Percentiles rank a stretch among this genome's conserved stretches.
Evolutionary conservation across 441 rosid genomes (phyloP).

Genomic region (Rhodomyrtus psidioides): DNA sequence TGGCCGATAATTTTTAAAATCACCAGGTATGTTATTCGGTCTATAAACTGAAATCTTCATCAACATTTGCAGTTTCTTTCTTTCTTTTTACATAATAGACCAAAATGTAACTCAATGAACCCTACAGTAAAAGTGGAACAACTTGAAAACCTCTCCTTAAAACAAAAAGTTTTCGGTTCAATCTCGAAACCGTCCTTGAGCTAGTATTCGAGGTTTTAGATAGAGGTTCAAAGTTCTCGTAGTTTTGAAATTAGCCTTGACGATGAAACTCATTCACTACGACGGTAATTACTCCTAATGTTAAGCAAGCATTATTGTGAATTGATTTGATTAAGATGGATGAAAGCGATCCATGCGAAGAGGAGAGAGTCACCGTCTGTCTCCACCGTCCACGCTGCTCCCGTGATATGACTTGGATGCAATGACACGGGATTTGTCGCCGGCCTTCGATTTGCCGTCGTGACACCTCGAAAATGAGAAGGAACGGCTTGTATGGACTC

Average conservation of each 20-base stretch:
- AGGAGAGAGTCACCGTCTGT: background rate
- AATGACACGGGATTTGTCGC: background rate
- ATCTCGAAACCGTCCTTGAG: background rate
- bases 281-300: background rate
- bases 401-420: background rate
- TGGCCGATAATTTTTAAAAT: background rate
- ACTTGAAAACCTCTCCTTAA: background rate
- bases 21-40: background rate
- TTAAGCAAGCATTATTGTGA: background rate
- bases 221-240: background rate
- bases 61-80: background rate
- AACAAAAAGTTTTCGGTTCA: background rate
- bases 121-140: background rate
- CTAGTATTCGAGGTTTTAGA: background rate
- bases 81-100: background rate
- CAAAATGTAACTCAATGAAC: background rate
- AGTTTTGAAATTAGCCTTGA: background rate
- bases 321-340: background rate
- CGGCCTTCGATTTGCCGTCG: background rate
- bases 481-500: background rate
- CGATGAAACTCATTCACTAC: background rate
- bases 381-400: background rate
- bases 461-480: background rate
- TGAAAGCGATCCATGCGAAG: background rate
- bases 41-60: background rate